Percentiles rank a stretch among this genome's conserved stretches.
These are phyloP conservation scores for Tothia fuscella DNA, from an alignment of 2,329 filamentous ascomycete genomes.

Conservation along the genomic window DNA sequence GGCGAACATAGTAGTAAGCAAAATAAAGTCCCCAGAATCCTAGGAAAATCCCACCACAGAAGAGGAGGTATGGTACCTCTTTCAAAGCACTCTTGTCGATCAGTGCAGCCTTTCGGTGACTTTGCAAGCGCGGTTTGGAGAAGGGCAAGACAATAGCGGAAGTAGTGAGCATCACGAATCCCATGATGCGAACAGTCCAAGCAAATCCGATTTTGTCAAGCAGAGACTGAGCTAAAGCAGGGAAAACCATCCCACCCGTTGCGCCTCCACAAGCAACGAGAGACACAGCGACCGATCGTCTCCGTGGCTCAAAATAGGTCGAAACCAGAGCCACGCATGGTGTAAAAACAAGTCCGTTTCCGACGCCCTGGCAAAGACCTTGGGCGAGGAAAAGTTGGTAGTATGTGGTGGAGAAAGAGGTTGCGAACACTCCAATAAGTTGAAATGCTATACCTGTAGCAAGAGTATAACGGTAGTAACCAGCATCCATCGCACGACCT, in stretches of 20 bases:
- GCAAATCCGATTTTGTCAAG: slow-evolving; percentile 18
- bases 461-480: slow-evolving; percentile 32
- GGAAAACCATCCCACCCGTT: slow-evolving; percentile 21
- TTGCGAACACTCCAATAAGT: slow-evolving; percentile 8
- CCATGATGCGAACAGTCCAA: slow-evolving; percentile 21
- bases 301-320: slow-evolving; percentile 29
- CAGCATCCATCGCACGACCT: slow-evolving; percentile 38
- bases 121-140: slow-evolving; percentile 37
- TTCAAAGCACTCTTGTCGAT: slow-evolving; percentile 41
- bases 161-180: slow-evolving; percentile 14
- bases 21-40: slow-evolving; percentile 40
- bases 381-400: slow-evolving; percentile 27
- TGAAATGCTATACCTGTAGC: slow-evolving; percentile 9
- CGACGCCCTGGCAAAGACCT: slow-evolving; percentile 40
- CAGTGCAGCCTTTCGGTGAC: slow-evolving; percentile 37
- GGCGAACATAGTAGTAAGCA: slow-evolving; percentile 22
- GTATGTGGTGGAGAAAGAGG: slow-evolving; percentile 12
- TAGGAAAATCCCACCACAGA: slow-evolving; percentile 30
- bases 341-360: slow-evolving; percentile 30
- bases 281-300: slow-evolving; percentile 24
- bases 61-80: slow-evolving; percentile 35
- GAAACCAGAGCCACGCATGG: slow-evolving; percentile 30
- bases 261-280: slow-evolving; percentile 32
- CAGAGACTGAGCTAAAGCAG: slow-evolving; percentile 13
- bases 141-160: slow-evolving; percentile 23